These are phyloP conservation scores for Beta lomatogona DNA, from an alignment of 179 eudicot genomes.

Conservation along the genomic window DNA sequence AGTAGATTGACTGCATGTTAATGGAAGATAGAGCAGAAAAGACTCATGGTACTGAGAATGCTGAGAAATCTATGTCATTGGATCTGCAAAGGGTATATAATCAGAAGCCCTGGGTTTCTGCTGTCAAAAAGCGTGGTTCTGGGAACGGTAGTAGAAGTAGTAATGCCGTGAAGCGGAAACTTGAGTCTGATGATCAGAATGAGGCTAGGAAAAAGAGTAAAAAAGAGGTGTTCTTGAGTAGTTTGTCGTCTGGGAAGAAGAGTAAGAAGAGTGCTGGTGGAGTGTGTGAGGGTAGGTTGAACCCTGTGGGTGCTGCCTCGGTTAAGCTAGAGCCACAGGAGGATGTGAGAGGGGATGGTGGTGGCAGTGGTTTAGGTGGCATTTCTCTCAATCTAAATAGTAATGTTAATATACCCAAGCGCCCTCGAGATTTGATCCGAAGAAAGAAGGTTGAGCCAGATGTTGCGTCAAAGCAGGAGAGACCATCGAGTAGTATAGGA, in stretches of 20 bases:
- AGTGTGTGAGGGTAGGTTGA: conserved; percentile 16
- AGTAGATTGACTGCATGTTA: conserved; percentile 60
- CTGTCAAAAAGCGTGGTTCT: conserved; percentile 29
- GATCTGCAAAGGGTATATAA: conserved; percentile 53
- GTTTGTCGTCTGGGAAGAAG: conserved; percentile 22
- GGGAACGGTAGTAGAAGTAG: conserved; percentile 18
- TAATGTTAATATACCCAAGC: conserved; percentile 41
- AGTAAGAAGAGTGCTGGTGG: conserved; percentile 20
- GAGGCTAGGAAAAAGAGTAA: conserved; percentile 31
- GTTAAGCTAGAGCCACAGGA: conserved; percentile 23
- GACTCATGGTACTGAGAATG: conserved; percentile 46
- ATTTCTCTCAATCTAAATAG: conserved; percentile 30
- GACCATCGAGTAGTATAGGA: conserved; percentile 11
- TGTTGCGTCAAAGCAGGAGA: conserved; percentile 27
- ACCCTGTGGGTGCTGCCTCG: conserved; percentile 15
- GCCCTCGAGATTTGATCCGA: conserved; percentile 42
- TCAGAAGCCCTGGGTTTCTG: conserved; percentile 35
- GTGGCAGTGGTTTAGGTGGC: conserved; percentile 33
- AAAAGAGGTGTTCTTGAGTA: conserved; percentile 35
- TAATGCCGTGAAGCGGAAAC: conserved; percentile 37
- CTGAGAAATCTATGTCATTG: conserved; percentile 47
- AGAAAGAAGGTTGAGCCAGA: conserved; percentile 47
- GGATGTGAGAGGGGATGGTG: conserved; percentile 21
- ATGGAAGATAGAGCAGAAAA: conserved; percentile 75
- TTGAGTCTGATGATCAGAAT: conserved; percentile 17